Percentiles rank a stretch among this genome's conserved stretches.
Conservation (phyloP, 2,329 filamentous ascomycete species). For the Aspergillus sergii region DNA sequence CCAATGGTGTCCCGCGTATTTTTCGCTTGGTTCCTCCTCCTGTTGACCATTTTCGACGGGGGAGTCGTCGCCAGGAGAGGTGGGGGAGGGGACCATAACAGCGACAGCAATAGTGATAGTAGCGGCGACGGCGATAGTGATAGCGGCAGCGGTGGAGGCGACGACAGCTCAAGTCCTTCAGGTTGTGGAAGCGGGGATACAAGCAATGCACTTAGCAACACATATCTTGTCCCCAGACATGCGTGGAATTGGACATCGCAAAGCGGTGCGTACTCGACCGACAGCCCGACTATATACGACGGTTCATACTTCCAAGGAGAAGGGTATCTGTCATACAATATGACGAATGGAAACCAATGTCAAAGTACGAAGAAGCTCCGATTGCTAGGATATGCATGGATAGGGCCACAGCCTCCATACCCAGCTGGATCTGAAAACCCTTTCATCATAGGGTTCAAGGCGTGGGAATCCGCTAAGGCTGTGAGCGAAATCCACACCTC, state of each 20-base stretch:
- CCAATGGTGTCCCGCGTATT: background rate
- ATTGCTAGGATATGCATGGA: conserved; percentile 8
- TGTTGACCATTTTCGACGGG: background rate
- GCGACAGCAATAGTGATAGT: background rate
- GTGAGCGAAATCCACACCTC: conserved; percentile 2
- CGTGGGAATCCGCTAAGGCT: conserved; percentile 2
- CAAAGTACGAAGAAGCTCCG: background rate
- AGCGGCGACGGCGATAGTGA: background rate
- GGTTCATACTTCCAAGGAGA: conserved; percentile 10
- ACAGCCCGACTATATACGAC: conserved; percentile 7
- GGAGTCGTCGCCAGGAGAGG: background rate
- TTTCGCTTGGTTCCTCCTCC: background rate
- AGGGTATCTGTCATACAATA: conserved; percentile 2
- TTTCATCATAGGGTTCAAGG: conserved; percentile 8
- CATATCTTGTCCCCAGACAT: conserved; percentile 1
- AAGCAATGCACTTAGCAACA: background rate
- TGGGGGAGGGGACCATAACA: background rate
- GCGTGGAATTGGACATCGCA: conserved; percentile 6
- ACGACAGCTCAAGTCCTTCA: background rate
- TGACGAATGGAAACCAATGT: background rate
- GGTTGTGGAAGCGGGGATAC: background rate
- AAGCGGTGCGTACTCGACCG: background rate
- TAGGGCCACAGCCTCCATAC: conserved; percentile 6
- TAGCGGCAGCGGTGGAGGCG: background rate
- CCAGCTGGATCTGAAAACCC: conserved; percentile 2